Base-by-base conservation (phyloP, 2,329 filamentous ascomycete species). In the Cryphonectria radicalis region DNA sequence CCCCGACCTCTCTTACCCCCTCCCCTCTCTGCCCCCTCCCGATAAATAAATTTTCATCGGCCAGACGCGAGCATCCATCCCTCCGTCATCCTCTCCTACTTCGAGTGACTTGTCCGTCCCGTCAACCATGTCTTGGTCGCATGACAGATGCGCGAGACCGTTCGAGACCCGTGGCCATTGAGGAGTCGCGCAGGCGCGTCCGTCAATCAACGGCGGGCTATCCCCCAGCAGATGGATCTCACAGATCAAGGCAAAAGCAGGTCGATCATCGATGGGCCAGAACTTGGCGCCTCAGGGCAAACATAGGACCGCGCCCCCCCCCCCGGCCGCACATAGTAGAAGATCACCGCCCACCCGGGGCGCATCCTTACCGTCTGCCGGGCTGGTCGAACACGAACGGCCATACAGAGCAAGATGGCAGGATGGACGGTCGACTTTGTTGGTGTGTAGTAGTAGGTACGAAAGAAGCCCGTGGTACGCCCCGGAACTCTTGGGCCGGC, bases 401-500 rank as follows among this genome's bases (percentile, higher is more conserved):
- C 53, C n/a, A 14, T 10, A 57, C 28, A 35, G 5, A 14, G n/a
- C 55, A 11, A 32, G 50, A 28, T 14, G 25, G 25, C 11, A 57
- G 55, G 11, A n/a, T 53, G n/a, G 28, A 37, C n/a, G 59, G 17
- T 17, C 22, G 22, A 32, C 32, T n/a, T 35, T 59, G 32, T 8
- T 40, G 37, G 14, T 43, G 14, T 43, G 42, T 43, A 11, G 32
- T 32, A 4, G 32, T 32, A 32, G 32, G 32, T 32, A 32, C 6
- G 37, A 37, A 50, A 42, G 62, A 32, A 60, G 14, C n/a, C n/a
- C 37, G 42, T 64, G 46, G 19, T 37, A n/a, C 11, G 28, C 1
- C 14, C 28, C 57, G 63, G 68, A 66, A 66, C 53, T 22, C 40
- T 66, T 53, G 42, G 68, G 53, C 63, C 68, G 62, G 63, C 37